Evolutionary conservation across 768 basidiomycete species (phyloP).

Genomic region (Tephrocybe sp.): DNA sequence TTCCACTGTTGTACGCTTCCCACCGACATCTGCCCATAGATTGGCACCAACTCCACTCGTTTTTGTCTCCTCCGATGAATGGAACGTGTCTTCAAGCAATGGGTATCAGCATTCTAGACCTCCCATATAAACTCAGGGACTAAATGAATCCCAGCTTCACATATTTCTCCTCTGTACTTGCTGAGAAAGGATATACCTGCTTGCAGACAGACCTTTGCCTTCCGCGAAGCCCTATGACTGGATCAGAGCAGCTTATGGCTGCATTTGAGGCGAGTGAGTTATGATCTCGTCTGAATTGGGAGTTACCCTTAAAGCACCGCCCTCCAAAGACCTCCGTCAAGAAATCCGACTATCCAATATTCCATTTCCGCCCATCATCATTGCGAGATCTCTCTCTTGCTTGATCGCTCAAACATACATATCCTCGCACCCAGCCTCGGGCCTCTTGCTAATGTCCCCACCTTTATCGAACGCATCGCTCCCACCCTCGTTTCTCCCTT

Average conservation of each 20-base stretch:
- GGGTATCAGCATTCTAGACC: conserved; percentile 25
- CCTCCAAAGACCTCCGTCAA: conserved; percentile 35
- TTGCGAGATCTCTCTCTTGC: conserved; percentile 45
- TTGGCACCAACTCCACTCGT: conserved; percentile 52
- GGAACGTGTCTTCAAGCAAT: conserved; percentile 37
- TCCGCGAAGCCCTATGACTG: conserved; percentile 16
- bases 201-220: conserved; percentile 38
- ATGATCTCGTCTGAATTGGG: background rate
- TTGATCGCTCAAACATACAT: conserved; percentile 67
- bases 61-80: conserved; percentile 45
- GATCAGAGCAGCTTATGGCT: conserved; percentile 32
- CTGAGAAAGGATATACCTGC: conserved; percentile 47
- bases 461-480: conserved; percentile 40
- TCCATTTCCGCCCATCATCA: conserved; percentile 57
- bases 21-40: conserved; percentile 38
- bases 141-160: conserved; percentile 27
- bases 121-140: background rate
- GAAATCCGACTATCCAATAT: conserved; percentile 40
- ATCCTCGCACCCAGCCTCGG: conserved; percentile 62
- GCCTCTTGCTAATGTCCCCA: conserved; percentile 59
- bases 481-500: conserved; percentile 25
- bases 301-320: background rate
- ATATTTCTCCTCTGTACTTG: conserved; percentile 34
- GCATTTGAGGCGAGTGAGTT: conserved; percentile 38
- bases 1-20: conserved; percentile 33